Evolutionary conservation across 495 filamentous ascomycete genomes (phyloP).

Genomic region (Aspergillus coremiiformis): DNA sequence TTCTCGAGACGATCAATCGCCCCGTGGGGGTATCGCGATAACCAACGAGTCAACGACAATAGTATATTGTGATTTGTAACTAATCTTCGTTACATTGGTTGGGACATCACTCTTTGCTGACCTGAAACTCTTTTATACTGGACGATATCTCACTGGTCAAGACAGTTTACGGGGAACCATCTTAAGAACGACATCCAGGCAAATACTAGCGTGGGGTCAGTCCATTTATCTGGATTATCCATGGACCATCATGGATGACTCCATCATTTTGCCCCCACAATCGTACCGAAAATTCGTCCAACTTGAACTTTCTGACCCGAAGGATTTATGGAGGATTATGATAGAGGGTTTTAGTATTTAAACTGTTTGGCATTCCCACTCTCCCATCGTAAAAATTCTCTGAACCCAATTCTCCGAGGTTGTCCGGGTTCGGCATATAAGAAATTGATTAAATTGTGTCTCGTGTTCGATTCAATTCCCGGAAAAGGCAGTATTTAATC

Average conservation of each 20-base stretch:
- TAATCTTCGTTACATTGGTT: neutral
- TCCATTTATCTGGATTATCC: too few relatives aligned
- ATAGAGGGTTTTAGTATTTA: neutral
- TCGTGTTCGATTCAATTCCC: neutral
- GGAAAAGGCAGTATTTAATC: neutral
- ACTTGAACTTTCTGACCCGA: neutral
- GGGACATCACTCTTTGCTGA: neutral
- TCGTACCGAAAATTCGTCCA: constrained; percentile 9
- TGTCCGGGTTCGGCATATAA: constrained; percentile 10
- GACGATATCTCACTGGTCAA: too few relatives aligned
- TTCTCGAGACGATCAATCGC: neutral
- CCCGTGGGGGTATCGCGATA: neutral
- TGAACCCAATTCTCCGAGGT: too few relatives aligned
- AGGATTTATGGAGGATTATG: neutral
- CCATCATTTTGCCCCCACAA: neutral
- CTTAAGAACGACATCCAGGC: too few relatives aligned
- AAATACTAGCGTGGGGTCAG: constrained; percentile 19
- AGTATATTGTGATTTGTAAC: neutral
- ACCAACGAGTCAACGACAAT: neutral
- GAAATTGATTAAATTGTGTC: neutral
- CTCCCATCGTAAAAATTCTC: too few relatives aligned
- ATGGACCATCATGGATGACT: too few relatives aligned
- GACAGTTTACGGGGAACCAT: too few relatives aligned
- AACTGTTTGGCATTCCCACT: neutral
- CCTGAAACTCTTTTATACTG: too few relatives aligned